phyloP scores from a whole-genome alignment of 352 stramenopile species.

The Phytophthora megakarya region DNA sequence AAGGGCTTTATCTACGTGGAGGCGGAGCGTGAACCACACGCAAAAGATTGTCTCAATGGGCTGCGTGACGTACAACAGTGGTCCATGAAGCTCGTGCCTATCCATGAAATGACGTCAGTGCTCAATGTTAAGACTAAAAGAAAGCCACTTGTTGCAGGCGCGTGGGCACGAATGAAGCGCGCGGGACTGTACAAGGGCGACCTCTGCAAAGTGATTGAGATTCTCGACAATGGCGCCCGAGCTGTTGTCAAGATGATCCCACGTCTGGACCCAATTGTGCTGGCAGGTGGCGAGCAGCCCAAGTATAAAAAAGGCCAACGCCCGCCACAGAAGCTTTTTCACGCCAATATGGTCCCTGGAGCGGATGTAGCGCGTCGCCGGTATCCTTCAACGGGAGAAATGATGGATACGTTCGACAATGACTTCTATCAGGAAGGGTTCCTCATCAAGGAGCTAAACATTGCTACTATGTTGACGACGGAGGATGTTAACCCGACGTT shows the following conservation, averaged over 20 bases:
- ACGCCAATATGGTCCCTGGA: conserved; percentile 66
- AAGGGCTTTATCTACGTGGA: conserved; percentile 92
- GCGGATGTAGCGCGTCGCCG: conserved; percentile 70
- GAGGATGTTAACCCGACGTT: conserved; percentile 87
- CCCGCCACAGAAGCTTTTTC: conserved; percentile 86
- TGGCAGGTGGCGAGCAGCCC: conserved; percentile 73
- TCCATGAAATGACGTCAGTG: conserved; percentile 92
- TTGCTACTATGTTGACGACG: conserved; percentile 82
- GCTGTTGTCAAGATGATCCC: conserved; percentile 89
- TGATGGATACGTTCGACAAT: conserved; percentile 90
- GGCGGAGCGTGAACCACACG: conserved; percentile 83
- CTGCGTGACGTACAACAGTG: conserved; percentile 86
- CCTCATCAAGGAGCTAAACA: conserved; percentile 88
- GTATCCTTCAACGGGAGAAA: conserved; percentile 74
- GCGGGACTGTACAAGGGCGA: conserved; percentile 88
- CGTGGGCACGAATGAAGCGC: conserved; percentile 87
- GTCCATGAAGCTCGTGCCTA: conserved; percentile 89
- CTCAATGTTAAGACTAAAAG: conserved; percentile 85
- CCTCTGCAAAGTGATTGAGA: conserved; percentile 87
- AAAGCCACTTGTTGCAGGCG: conserved; percentile 77
- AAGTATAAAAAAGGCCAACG: conserved; percentile 92
- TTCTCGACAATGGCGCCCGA: conserved; percentile 83
- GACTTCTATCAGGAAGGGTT: conserved; percentile 91
- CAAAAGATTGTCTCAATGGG: conserved; percentile 84
- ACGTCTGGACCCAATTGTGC: conserved; percentile 75